Evolutionary conservation across 2,329 filamentous ascomycete genomes (phyloP), one percentile per base, ranked within the genome.

Genomic region (Colletotrichum australisinense): DNA sequence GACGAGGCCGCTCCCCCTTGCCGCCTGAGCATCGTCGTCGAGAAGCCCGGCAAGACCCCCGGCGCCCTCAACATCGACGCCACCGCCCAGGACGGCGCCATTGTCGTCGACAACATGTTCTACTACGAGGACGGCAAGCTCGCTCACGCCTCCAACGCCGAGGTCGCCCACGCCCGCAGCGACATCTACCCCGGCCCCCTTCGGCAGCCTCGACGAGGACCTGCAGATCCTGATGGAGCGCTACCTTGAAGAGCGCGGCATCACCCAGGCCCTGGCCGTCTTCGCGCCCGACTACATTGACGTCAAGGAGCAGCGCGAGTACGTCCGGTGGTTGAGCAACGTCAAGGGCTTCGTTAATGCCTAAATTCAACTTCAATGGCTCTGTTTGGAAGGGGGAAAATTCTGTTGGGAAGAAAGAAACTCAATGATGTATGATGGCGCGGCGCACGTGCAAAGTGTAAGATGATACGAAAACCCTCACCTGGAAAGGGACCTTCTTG

Each of bases 251-350:
- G 97, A 98, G 89, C 91, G 97, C 78, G 97, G 96, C 76, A 91
- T 99, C 84, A 95, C 96, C 80, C 92, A 93, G 78, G 90, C 93
- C 72, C 90, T 99, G 78, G 96, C 95, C 67, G 86, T 95, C 77
- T 98, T 98, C 84, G 93, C 97, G 57, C 95, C 95, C 49, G 95
- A 98, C 83, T 99, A 98, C 86, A 95, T 98, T 80, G 95, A 98
- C 82, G 91, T 94, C 85, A 99, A 99, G 92, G 97, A 99, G 91
- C 96, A 98, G 91, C 93, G 92, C 86, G 97, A 99, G 89, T 99
- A 99, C 84, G 87, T 97, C 75, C 87, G 89, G 77, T 99, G 97
- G 97, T 87, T 99, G 83, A 90, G 92, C 83, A 94, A 93, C 81
- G 90, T 98, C 84, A 97, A 96, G 91, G 87, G 85, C 75, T 98